Percentiles rank a stretch among this genome's conserved stretches.
Evolutionary conservation across 495 filamentous ascomycete genomes (phyloP).

Genomic region (Penicillium herquei): DNA sequence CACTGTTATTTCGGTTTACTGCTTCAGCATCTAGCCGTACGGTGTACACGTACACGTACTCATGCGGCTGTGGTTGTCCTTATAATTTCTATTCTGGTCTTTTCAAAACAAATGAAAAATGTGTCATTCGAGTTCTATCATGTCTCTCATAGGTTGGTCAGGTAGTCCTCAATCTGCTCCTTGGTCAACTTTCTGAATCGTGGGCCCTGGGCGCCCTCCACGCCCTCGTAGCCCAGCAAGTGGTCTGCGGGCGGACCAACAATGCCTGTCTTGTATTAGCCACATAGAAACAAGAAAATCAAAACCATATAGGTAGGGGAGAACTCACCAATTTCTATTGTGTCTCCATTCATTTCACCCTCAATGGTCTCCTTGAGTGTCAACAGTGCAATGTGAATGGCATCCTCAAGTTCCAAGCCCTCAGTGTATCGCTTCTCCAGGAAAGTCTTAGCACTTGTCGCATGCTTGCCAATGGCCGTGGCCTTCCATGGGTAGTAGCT

Average conservation of each 20-base stretch:
- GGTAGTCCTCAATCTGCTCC: conserved; percentile 97
- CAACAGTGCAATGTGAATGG: conserved; percentile 95
- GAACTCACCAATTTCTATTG: conserved; percentile 89
- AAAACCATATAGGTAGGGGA: neutral
- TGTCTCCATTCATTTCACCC: conserved; percentile 98
- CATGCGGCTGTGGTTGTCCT: conserved; percentile 1
- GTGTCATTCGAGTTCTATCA: conserved; percentile 26
- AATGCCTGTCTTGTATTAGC: conserved; percentile 60
- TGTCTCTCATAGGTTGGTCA: conserved; percentile 78
- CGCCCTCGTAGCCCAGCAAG: conserved; percentile 88
- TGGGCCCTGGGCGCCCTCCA: conserved; percentile 84
- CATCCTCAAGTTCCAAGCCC: conserved; percentile 95
- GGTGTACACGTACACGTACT: neutral
- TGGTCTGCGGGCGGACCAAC: conserved; percentile 92
- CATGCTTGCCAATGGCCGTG: conserved; percentile 97
- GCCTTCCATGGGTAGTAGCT: conserved; percentile 99
- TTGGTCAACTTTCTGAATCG: conserved; percentile 95
- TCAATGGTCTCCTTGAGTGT: conserved; percentile 99
- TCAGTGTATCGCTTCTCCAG: conserved; percentile 98
- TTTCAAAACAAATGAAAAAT: conserved; percentile 7
- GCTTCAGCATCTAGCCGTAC: neutral
- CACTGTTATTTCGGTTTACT: too few relatives aligned
- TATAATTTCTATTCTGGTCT: neutral
- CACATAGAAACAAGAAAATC: neutral
- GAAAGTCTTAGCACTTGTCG: conserved; percentile 97